These are phyloP conservation scores for Ogataea paraovalis DNA, from an alignment of 805 yeast genomes.

Conservation along the genomic window DNA sequence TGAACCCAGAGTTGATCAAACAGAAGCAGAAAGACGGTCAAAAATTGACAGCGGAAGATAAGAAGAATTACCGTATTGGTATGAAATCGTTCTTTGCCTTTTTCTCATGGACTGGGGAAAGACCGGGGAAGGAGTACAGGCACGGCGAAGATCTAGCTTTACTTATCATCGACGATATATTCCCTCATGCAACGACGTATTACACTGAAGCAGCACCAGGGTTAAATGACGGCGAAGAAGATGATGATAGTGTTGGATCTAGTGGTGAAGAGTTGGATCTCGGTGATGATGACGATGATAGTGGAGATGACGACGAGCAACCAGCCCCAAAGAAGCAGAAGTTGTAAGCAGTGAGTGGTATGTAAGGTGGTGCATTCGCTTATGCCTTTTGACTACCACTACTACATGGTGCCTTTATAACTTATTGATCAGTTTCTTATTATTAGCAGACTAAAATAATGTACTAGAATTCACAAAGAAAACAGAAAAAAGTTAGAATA, in stretches of 20 bases:
- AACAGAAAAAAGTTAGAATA: neutral
- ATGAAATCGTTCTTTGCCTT: constrained; percentile 85
- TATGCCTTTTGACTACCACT: too few relatives aligned
- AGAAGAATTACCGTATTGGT: constrained; percentile 60
- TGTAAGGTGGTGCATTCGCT: too few relatives aligned
- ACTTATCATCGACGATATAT: constrained; percentile 71
- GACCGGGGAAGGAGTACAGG: constrained; percentile 73
- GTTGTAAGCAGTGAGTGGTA: neutral
- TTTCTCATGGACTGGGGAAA: constrained; percentile 79
- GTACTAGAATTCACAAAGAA: neutral
- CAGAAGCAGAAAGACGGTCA: constrained; percentile 31
- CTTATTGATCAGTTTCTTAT: neutral
- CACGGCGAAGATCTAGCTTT: constrained; percentile 76
- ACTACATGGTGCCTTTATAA: neutral
- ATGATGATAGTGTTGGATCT: constrained; percentile 36
- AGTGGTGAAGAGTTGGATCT: constrained; percentile 48
- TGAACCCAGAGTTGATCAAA: constrained; percentile 52
- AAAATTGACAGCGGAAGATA: constrained; percentile 43
- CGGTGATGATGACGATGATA: constrained; percentile 38
- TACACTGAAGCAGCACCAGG: constrained; percentile 73
- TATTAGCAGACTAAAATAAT: neutral
- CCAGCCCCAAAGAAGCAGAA: constrained; percentile 4
- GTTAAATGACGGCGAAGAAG: constrained; percentile 50
- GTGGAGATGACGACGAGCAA: constrained; percentile 24
- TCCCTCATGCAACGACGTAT: constrained; percentile 79